Evolutionary conservation across 1,284 basidiomycete species (phyloP), one percentile per base, ranked within the genome.

Genomic region (Schizophyllum commune): DNA sequence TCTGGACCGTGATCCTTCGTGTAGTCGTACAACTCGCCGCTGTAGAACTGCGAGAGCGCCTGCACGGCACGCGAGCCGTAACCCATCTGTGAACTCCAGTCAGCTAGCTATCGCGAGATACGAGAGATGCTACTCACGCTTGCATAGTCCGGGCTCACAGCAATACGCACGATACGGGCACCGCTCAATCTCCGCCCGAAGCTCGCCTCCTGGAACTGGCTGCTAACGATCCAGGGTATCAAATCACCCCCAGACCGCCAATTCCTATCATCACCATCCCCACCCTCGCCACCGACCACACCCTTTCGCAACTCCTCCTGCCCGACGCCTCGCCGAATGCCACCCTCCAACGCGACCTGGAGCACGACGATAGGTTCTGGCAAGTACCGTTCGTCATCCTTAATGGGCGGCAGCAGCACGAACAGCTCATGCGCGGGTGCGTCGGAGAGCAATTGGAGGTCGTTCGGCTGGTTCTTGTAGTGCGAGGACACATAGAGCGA

Each of bases 391-490:
- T 94, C 91, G 64, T 95, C 91, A 61, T 94, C 91, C 69, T 89
- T 88, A 55, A 97, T 79, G 0, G 95, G 97, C 0, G 96, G 95
- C 0, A 99, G 79, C 0, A 99, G 83, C 1, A 99, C 97, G 67
- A 98, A 99, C 11, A 99, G 83, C 68, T 96, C 93, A 70, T 99
- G 96, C 0, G 94, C 95, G 0, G 97, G 97, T 0, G 97, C 97
- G 70, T 99, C 97, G 7, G 91, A 94, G 74, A 99, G 85, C 60
- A 99, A 84, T 73, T 99, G 96, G 54, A 99, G 80, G 72, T 99
- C 97, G 72, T 99, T 99, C 20, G 97, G 97, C 71, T 96, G 93
- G 75, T 99, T 99, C 76, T 99, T 99, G 81, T 99, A 99, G 74
- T 99, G 97, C 58, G 88, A 91, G 0, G 96, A 92, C 59, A 99